A percentile compares a stretch with the other conserved stretches of the same genome.
Conservation (phyloP, 179 eudicot genomes). For the Actinidia arguta region DNA sequence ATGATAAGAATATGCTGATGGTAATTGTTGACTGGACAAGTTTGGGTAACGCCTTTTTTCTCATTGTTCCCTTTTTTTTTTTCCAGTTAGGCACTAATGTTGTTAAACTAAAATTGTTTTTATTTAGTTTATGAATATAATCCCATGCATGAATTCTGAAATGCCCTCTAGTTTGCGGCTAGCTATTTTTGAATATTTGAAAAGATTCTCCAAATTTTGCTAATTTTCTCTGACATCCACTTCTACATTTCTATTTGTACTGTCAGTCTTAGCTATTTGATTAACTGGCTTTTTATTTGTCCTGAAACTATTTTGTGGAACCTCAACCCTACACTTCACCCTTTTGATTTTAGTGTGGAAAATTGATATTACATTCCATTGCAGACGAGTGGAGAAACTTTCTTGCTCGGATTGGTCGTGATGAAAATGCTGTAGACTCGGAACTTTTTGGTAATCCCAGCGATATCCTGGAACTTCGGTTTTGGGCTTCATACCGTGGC, state of each 20-base stretch:
- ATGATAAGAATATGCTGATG: too few relatives aligned
- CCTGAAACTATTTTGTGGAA: background rate
- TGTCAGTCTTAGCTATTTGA: background rate
- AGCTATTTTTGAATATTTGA: background rate
- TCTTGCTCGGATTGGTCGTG: conserved; percentile 94
- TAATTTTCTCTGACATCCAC: background rate
- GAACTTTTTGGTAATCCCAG: conserved; percentile 79
- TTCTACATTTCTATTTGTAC: background rate
- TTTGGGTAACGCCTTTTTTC: too few relatives aligned
- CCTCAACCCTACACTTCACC: background rate
- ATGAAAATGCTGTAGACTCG: conserved; percentile 74
- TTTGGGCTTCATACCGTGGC: conserved; percentile 99
- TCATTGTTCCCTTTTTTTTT: too few relatives aligned
- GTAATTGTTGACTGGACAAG: too few relatives aligned
- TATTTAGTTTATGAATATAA: too few relatives aligned
- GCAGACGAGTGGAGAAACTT: conserved; percentile 98
- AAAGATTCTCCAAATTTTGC: background rate
- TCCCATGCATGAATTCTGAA: too few relatives aligned
- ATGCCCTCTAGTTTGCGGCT: background rate
- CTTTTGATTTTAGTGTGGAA: background rate
- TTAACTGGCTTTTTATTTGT: background rate
- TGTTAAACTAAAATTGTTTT: too few relatives aligned
- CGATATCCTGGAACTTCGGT: conserved; percentile 87
- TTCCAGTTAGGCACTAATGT: too few relatives aligned
- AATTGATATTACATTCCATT: conserved; percentile 16